A percentile compares a stretch with the other conserved stretches of the same genome.
Evolutionary conservation across 768 basidiomycete genomes (phyloP).

Genomic region (Amanita phalloides): DNA sequence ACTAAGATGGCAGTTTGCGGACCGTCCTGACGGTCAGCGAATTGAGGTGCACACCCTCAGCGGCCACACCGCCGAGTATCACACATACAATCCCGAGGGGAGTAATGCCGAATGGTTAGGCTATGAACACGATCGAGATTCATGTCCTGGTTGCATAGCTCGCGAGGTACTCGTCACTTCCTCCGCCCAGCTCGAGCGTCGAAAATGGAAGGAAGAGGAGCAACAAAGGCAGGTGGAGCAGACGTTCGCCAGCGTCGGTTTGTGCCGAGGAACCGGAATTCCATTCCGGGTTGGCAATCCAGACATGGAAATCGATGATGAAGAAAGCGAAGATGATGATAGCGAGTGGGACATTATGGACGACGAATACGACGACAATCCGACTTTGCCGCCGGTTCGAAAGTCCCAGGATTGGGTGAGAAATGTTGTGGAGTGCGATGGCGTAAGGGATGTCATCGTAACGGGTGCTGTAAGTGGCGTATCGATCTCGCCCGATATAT

Average conservation of each 20-base stretch:
- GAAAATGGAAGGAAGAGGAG: conserved; percentile 5
- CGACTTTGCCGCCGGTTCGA: conserved; percentile 7
- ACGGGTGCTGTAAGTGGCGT: conserved; percentile 39
- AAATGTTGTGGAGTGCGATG: conserved; percentile 29
- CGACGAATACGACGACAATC: conserved; percentile 9
- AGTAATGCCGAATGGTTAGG: conserved; percentile 4
- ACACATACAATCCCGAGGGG: not conserved
- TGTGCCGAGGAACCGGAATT: conserved; percentile 2
- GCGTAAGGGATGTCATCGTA: conserved; percentile 50
- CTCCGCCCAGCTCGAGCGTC: not conserved
- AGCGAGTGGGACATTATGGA: conserved; percentile 19
- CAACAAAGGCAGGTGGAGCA: conserved; percentile 1
- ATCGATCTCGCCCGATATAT: conserved; percentile 3
- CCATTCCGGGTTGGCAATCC: conserved; percentile 13
- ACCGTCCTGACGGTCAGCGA: not conserved
- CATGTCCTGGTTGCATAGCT: not conserved
- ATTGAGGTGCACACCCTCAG: not conserved
- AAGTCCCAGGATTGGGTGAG: conserved; percentile 13
- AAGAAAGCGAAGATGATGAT: conserved; percentile 11
- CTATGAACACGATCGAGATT: conserved; percentile 4
- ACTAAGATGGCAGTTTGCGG: conserved; percentile 1
- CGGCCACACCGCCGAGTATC: conserved; percentile 1
- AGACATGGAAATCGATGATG: conserved; percentile 15
- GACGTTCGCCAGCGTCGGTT: conserved; percentile 4
- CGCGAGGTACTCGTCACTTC: not conserved